Conservation (phyloP, 1,284 basidiomycete genomes). For the Cryptococcus amylolentus region DNA sequence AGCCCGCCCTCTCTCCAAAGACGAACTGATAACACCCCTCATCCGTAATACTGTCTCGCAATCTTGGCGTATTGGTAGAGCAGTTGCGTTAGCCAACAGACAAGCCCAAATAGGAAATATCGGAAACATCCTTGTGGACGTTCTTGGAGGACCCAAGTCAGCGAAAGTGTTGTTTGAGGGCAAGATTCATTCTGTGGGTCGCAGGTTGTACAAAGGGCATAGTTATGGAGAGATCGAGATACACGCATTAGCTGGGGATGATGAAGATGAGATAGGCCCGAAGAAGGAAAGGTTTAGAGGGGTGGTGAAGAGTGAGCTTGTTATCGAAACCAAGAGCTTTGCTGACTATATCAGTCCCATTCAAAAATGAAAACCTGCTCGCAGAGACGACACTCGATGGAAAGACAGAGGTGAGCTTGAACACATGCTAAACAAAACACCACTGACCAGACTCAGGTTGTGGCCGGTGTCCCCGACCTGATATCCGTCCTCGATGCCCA, state of each 20-base stretch:
- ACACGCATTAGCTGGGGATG: slow-evolving; percentile 53
- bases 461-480: slow-evolving; percentile 59
- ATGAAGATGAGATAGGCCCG: slow-evolving; percentile 50
- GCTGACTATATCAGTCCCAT: slow-evolving; percentile 50
- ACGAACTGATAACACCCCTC: slow-evolving; percentile 15
- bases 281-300: slow-evolving; percentile 21
- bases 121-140: slow-evolving; percentile 50
- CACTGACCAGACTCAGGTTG: slow-evolving; percentile 27
- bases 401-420: slow-evolving; percentile 30
- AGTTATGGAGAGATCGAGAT: slow-evolving; percentile 56
- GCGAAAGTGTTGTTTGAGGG: slow-evolving; percentile 57
- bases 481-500: slow-evolving; percentile 59
- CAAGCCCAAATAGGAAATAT: slow-evolving; percentile 41
- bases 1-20: slow-evolving; percentile 17
- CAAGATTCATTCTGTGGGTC: slow-evolving; percentile 56
- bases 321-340: background rate
- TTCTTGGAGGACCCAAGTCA: slow-evolving; percentile 55
- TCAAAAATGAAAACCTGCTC: slow-evolving; percentile 61
- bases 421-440: background rate
- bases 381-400: slow-evolving; percentile 51
- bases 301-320: slow-evolving; percentile 21
- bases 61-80: slow-evolving; percentile 58
- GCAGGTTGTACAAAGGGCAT: slow-evolving; percentile 55
- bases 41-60: slow-evolving; percentile 56
- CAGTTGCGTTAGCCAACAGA: slow-evolving; percentile 51